A percentile compares a stretch with the other conserved stretches of the same genome.
These are phyloP conservation scores for Crithidia thermophila DNA, from an alignment of 208 protist species.

Conservation along the genomic window DNA sequence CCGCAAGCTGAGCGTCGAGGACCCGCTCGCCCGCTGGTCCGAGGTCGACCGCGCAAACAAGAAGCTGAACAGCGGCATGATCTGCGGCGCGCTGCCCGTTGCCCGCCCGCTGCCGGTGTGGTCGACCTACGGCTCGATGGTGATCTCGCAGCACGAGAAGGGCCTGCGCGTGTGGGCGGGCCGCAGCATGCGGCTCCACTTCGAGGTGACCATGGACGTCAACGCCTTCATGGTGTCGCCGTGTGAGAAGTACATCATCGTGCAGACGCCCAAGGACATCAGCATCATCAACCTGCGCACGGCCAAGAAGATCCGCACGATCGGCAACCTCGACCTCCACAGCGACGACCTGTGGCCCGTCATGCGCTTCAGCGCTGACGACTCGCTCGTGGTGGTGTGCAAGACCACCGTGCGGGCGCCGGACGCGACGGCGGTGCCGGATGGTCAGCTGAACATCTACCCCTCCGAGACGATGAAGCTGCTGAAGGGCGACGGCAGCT, in stretches of 20 bases:
- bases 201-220: slow-evolving; percentile 78
- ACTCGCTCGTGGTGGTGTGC: slow-evolving; percentile 83
- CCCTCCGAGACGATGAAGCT: slow-evolving; percentile 75
- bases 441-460: slow-evolving; percentile 82
- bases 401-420: slow-evolving; percentile 60
- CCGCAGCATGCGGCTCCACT: slow-evolving; percentile 79
- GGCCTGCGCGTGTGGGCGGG: slow-evolving; percentile 88
- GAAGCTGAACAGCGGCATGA: slow-evolving; percentile 58
- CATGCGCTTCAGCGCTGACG: slow-evolving; percentile 85
- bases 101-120: slow-evolving; percentile 78
- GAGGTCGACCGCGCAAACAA: slow-evolving; percentile 80
- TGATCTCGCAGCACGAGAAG: slow-evolving; percentile 77
- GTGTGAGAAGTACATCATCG: slow-evolving; percentile 89
- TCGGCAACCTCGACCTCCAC: slow-evolving; percentile 82
- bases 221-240: slow-evolving; percentile 86
- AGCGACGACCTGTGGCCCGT: slow-evolving; percentile 85
- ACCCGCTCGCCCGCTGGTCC: slow-evolving; percentile 75
- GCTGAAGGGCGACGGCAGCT: slow-evolving; percentile 50
- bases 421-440: slow-evolving; percentile 31
- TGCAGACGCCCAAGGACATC: slow-evolving; percentile 81
- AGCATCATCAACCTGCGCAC: slow-evolving; percentile 82
- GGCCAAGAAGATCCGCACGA: slow-evolving; percentile 81
- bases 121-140: slow-evolving; percentile 86
- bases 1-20: slow-evolving; percentile 64
- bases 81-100: slow-evolving; percentile 67